Conservation (phyloP, 2,329 filamentous ascomycete species). For the Fusarium xylarioides region DNA sequence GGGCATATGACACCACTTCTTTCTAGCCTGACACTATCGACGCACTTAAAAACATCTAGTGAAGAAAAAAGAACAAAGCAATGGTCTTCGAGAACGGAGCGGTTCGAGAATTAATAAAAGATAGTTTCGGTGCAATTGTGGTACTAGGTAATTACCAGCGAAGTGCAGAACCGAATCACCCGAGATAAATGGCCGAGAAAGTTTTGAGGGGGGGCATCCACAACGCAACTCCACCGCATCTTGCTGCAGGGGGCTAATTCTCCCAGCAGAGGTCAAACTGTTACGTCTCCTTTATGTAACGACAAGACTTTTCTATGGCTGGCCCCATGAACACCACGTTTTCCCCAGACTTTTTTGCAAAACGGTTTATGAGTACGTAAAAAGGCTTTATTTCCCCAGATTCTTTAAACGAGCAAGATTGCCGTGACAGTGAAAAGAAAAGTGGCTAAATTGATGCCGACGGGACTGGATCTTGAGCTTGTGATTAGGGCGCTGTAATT, state of each 20-base stretch:
- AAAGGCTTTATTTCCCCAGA: conserved; percentile 26
- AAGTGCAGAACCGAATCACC: not conserved
- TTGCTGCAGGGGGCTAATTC: not conserved
- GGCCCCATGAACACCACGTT: conserved; percentile 17
- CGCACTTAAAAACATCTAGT: not conserved
- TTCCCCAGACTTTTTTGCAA: conserved; percentile 30
- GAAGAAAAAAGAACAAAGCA: not conserved
- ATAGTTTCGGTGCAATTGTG: not conserved
- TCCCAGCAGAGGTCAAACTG: conserved; percentile 7
- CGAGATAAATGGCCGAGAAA: not conserved
- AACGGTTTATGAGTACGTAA: not conserved
- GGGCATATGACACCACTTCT: not conserved
- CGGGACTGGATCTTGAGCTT: conserved; percentile 35
- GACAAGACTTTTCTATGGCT: conserved; percentile 33
- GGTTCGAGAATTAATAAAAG: not conserved
- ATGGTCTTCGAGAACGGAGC: not conserved
- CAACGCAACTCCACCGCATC: not conserved
- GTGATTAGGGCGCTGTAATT: conserved; percentile 25
- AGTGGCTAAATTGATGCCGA: not conserved
- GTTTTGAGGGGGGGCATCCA: not conserved
- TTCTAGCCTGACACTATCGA: not conserved
- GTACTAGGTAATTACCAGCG: not conserved
- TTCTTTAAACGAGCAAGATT: not conserved
- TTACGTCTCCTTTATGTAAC: conserved; percentile 43
- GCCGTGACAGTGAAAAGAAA: not conserved